These are phyloP conservation scores for Cicer cuneatum DNA, from an alignment of 306 rosid species.

Conservation along the genomic window DNA sequence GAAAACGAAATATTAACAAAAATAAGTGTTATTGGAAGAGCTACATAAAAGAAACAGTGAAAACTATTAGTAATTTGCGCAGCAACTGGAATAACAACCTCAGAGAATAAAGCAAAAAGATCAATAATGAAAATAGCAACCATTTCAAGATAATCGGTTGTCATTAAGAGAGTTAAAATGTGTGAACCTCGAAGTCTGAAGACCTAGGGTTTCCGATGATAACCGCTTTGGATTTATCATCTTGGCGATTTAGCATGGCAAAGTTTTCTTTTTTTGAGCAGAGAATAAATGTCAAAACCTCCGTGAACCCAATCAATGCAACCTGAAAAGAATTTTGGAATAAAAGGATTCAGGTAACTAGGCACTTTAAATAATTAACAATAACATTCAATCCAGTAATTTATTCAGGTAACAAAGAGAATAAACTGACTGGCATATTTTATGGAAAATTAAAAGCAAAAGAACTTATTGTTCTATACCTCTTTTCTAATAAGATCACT, in stretches of 20 bases:
- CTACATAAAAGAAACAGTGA: constrained; percentile 11
- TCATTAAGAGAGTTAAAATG: constrained; percentile 7
- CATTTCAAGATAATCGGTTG: neutral
- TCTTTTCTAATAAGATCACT: constrained; percentile 80
- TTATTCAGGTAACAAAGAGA: constrained; percentile 17
- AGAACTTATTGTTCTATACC: constrained; percentile 50
- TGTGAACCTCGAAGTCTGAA: constrained; percentile 81
- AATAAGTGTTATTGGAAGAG: too few relatives aligned
- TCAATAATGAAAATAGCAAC: neutral
- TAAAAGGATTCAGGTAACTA: constrained; percentile 26
- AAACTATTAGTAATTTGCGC: constrained; percentile 10
- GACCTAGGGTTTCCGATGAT: constrained; percentile 88
- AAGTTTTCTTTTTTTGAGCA: constrained; percentile 84
- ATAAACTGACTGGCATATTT: neutral
- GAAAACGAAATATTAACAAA: too few relatives aligned
- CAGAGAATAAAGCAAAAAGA: constrained; percentile 10
- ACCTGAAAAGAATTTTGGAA: constrained; percentile 57
- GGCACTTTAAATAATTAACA: constrained; percentile 35
- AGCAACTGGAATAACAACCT: constrained; percentile 13
- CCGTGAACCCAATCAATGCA: constrained; percentile 84
- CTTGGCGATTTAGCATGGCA: constrained; percentile 75
- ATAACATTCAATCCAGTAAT: constrained; percentile 7
- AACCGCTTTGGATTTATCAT: constrained; percentile 73
- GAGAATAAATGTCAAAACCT: constrained; percentile 87
- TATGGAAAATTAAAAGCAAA: neutral